A percentile compares a stretch with the other conserved stretches of the same genome.
Evolutionary conservation across 495 filamentous ascomycete species (phyloP).

Genomic region (Neurospora africana): DNA sequence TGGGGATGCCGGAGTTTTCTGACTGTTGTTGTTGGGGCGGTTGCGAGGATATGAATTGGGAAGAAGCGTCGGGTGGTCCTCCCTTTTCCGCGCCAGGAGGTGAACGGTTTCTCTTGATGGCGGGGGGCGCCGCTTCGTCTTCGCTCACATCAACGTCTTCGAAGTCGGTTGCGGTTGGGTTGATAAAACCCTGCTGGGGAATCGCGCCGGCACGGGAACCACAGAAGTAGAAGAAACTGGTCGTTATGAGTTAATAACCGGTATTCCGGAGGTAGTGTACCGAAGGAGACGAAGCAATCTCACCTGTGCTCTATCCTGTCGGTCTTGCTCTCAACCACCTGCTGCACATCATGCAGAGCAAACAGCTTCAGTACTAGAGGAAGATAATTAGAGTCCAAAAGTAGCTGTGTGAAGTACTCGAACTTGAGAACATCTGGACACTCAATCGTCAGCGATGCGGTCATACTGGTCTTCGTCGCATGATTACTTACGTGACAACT

Average conservation of each 20-base stretch:
- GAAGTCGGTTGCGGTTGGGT: constrained; percentile 19
- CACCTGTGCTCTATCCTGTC: constrained; percentile 78
- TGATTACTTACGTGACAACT: constrained; percentile 66
- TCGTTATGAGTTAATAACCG: neutral
- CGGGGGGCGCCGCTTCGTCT: constrained; percentile 77
- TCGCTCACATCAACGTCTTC: constrained; percentile 32
- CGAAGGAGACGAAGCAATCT: neutral
- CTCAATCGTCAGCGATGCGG: constrained; percentile 18
- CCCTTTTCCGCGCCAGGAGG: constrained; percentile 12
- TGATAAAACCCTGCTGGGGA: constrained; percentile 7
- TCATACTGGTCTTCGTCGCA: neutral
- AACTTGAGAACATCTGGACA: constrained; percentile 79
- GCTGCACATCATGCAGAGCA: constrained; percentile 83
- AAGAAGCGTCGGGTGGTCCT: neutral
- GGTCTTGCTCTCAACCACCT: constrained; percentile 71
- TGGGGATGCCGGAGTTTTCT: constrained; percentile 44
- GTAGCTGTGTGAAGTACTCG: constrained; percentile 86
- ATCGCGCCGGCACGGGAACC: constrained; percentile 37
- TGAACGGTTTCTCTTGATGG: constrained; percentile 52
- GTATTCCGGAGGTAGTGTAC: neutral
- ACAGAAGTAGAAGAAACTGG: constrained; percentile 87
- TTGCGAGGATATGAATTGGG: neutral
- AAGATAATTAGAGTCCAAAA: constrained; percentile 89
- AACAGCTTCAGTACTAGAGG: constrained; percentile 87
- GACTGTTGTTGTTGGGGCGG: neutral